Evolutionary conservation across 805 yeast species (phyloP).

Genomic region (Wickerhamiella dianesei): DNA sequence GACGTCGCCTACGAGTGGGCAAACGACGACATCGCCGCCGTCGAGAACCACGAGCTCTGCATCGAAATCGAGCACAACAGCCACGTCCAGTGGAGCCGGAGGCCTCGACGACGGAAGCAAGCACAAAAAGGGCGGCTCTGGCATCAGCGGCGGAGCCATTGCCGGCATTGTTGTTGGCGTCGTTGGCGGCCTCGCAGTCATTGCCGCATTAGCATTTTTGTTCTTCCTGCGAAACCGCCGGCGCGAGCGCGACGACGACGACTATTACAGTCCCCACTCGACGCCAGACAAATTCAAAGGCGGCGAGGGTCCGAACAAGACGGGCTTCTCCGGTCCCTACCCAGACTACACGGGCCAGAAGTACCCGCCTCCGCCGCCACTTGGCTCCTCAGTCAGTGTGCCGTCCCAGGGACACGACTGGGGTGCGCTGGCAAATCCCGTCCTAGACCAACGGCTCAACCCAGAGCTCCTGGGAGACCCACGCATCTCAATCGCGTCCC

Average conservation of each 20-base stretch:
- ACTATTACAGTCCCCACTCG: slow-evolving; percentile 22
- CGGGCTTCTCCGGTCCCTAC: slow-evolving; percentile 12
- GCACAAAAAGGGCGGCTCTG: slow-evolving; percentile 10
- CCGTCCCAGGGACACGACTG: slow-evolving; percentile 18
- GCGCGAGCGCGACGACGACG: slow-evolving; percentile 30
- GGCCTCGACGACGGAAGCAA: slow-evolving; percentile 13
- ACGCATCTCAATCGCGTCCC: slow-evolving; percentile 69
- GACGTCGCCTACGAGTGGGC: not conserved
- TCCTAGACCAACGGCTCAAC: slow-evolving; percentile 51
- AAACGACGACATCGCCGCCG: too few species aligned
- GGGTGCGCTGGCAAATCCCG: slow-evolving; percentile 18
- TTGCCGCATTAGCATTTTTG: slow-evolving; percentile 29
- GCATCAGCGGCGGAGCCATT: slow-evolving; percentile 36
- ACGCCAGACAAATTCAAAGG: slow-evolving; percentile 21
- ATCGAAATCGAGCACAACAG: not conserved
- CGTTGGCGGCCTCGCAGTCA: slow-evolving; percentile 32
- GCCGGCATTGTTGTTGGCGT: slow-evolving; percentile 51
- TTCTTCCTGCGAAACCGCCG: slow-evolving; percentile 34
- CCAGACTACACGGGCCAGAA: slow-evolving; percentile 7
- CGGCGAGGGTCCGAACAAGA: slow-evolving; percentile 9
- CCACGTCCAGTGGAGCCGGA: not conserved
- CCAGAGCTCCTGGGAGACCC: slow-evolving; percentile 66
- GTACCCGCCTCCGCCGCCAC: not conserved
- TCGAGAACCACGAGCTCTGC: slow-evolving; percentile 1
- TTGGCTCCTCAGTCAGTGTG: not conserved